Percentiles rank a stretch among this genome's conserved stretches.
phyloP scores from a whole-genome alignment of 345 rosid genomes.

The Pugionium dolabratum region DNA sequence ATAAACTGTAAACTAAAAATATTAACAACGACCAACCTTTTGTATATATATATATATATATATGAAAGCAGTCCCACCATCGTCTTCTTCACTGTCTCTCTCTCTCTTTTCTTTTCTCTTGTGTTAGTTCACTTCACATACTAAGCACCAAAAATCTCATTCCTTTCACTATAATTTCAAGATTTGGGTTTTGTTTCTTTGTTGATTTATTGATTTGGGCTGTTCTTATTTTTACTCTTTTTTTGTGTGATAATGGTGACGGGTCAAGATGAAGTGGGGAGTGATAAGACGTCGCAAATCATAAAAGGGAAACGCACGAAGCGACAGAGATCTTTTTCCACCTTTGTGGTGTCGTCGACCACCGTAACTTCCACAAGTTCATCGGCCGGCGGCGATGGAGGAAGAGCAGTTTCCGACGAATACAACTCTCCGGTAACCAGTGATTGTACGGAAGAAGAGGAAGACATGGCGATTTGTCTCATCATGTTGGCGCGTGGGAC shows the following conservation, averaged over 20 bases:
- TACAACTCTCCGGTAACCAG: constrained; percentile 44
- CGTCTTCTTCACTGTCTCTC: constrained; percentile 40
- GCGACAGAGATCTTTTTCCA: constrained; percentile 66
- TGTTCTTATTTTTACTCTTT: background rate
- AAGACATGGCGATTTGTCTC: constrained; percentile 88
- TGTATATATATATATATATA: constrained; percentile 22
- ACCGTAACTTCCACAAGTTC: constrained; percentile 53
- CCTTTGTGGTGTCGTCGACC: constrained; percentile 35
- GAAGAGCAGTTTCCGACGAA: constrained; percentile 37
- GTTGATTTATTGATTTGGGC: constrained; percentile 17
- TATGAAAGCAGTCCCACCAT: constrained; percentile 46
- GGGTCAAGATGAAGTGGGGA: constrained; percentile 42
- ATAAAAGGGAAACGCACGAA: constrained; percentile 80
- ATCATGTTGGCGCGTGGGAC: constrained; percentile 73
- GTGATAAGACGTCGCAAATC: constrained; percentile 42
- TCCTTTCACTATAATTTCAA: constrained; percentile 13
- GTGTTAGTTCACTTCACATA: constrained; percentile 45
- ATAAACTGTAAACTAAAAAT: constrained; percentile 36
- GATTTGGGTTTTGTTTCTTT: constrained; percentile 25
- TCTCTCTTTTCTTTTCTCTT: constrained; percentile 34
- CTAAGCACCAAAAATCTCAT: constrained; percentile 33
- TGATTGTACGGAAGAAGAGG: constrained; percentile 70
- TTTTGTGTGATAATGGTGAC: constrained; percentile 35
- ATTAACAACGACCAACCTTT: constrained; percentile 46
- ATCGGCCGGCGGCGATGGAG: constrained; percentile 45